phyloP scores from a whole-genome alignment of 169 alveolate genomes.

The Plasmodium gaboni region DNA sequence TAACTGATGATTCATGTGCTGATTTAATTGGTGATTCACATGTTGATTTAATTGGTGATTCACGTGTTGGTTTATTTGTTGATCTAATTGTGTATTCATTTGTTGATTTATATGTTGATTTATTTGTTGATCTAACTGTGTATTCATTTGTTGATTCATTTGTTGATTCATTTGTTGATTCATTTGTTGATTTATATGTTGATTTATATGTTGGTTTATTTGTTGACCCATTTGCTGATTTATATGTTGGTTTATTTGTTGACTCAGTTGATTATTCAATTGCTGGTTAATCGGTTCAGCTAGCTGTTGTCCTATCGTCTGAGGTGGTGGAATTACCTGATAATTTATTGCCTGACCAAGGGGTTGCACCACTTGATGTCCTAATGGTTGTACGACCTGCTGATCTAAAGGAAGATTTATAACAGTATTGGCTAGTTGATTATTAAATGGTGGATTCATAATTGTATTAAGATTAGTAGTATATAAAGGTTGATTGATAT shows the following conservation, averaged over 20 bases:
- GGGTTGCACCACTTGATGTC: constrained; percentile 1
- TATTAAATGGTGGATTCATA: not conserved
- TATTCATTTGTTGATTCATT: constrained; percentile 10
- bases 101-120: constrained; percentile 19
- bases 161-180: not conserved
- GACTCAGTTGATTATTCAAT: constrained; percentile 9
- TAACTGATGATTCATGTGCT: constrained; percentile 5
- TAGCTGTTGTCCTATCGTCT: not conserved
- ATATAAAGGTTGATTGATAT: not conserved
- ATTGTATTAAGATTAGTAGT: constrained; percentile 9
- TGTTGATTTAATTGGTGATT: constrained; percentile 4
- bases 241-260: constrained; percentile 23
- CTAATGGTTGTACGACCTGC: constrained; percentile 19
- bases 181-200: not conserved
- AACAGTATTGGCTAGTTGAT: constrained; percentile 9
- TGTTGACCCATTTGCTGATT: constrained; percentile 7
- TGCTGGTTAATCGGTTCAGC: not conserved
- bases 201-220: constrained; percentile 9
- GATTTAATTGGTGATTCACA: not conserved
- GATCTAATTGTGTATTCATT: not conserved
- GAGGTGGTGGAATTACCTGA: not conserved
- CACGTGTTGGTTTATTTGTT: not conserved
- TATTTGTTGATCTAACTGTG: not conserved
- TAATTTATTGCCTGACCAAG: constrained; percentile 1
- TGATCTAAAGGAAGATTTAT: constrained; percentile 24